Evolutionary conservation across 2,329 filamentous ascomycete genomes (phyloP).

Genomic region (Colletotrichum orchidophilum): DNA sequence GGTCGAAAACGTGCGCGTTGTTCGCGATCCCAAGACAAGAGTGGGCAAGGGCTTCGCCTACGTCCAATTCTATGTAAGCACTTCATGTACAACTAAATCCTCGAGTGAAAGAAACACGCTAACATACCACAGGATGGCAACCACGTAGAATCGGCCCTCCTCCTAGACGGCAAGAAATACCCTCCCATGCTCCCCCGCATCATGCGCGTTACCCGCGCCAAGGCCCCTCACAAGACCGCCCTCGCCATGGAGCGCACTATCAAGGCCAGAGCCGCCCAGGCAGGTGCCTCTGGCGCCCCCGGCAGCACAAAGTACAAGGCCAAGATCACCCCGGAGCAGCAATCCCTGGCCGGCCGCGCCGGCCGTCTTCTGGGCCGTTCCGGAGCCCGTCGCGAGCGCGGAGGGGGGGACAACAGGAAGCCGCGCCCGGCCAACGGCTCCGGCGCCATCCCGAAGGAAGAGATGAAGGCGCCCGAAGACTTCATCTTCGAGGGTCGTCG

Average conservation of each 20-base stretch:
- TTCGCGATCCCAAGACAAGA: slow-evolving; percentile 88
- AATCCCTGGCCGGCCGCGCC: slow-evolving; percentile 77
- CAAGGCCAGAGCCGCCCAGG: slow-evolving; percentile 44
- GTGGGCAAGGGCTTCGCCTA: slow-evolving; percentile 98
- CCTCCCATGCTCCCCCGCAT: slow-evolving; percentile 92
- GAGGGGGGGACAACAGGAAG: slow-evolving; percentile 37
- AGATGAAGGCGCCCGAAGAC: slow-evolving; percentile 69
- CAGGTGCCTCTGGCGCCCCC: slow-evolving; percentile 34
- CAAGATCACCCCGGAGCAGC: slow-evolving; percentile 75
- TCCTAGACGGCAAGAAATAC: slow-evolving; percentile 90
- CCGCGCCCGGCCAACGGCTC: slow-evolving; percentile 34
- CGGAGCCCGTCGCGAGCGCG: slow-evolving; percentile 60
- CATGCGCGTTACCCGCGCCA: slow-evolving; percentile 87
- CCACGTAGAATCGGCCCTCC: slow-evolving; percentile 87
- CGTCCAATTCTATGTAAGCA: slow-evolving; percentile 84
- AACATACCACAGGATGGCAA: slow-evolving; percentile 72
- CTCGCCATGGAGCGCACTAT: slow-evolving; percentile 61
- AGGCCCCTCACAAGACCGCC: slow-evolving; percentile 71
- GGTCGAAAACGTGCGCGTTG: slow-evolving; percentile 92
- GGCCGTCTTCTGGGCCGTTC: slow-evolving; percentile 78
- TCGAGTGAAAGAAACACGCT: neutral
- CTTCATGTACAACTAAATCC: neutral
- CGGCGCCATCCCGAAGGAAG: slow-evolving; percentile 36
- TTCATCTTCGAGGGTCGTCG: slow-evolving; percentile 86
- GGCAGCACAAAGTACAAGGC: slow-evolving; percentile 67